These are phyloP conservation scores for Pseudopediastrum boryanum DNA, from an alignment of 139 green algal species.

Conservation along the genomic window DNA sequence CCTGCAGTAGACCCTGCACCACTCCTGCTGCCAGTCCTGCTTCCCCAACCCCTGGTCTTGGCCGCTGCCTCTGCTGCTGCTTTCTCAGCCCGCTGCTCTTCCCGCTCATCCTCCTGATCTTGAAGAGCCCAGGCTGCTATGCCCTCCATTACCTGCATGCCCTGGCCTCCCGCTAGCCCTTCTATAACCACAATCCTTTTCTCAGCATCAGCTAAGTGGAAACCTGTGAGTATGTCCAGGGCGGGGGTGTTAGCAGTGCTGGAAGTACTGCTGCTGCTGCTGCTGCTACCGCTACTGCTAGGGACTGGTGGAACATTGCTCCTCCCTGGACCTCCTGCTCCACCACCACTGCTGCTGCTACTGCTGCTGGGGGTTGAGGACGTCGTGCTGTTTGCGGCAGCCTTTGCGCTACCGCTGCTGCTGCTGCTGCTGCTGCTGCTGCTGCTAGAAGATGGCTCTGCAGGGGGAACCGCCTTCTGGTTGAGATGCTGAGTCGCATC, in stretches of 20 bases:
- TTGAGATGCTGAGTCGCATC: no score
- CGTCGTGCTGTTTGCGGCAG: no score
- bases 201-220: slow-evolving; percentile 66
- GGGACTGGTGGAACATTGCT: no score
- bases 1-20: no score
- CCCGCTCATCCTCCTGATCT: slow-evolving; percentile 2
- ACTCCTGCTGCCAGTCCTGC: slow-evolving; percentile 4
- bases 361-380: no score
- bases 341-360: no score
- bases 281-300: no score
- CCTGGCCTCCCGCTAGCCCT: slow-evolving; percentile 39
- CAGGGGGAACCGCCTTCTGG: no score
- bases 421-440: no score
- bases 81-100: background rate
- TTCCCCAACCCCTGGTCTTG: background rate
- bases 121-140: slow-evolving; percentile 16
- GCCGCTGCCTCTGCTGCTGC: slow-evolving; percentile 10
- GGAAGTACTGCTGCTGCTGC: slow-evolving; percentile 38
- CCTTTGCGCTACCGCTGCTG: no score
- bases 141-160: slow-evolving; percentile 29
- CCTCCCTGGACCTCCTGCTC: no score
- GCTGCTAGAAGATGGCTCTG: no score
- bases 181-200: slow-evolving; percentile 66
- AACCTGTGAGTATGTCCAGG: slow-evolving; percentile 62
- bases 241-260: slow-evolving; percentile 23